Conservation (phyloP, 805 yeast species). For the Yueomyces sinensis region DNA sequence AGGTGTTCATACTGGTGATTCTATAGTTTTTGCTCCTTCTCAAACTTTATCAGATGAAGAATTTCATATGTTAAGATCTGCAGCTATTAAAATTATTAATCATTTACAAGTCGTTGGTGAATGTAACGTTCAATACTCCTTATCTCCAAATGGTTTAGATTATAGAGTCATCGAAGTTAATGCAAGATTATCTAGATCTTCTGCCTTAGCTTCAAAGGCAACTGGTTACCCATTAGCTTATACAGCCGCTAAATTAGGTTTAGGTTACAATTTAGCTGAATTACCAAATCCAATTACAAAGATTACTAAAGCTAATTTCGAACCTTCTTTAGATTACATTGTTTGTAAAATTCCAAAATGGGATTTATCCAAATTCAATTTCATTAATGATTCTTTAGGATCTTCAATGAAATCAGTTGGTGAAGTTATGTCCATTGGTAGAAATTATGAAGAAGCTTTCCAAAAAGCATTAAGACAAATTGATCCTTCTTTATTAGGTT, state of each 20-base stretch:
- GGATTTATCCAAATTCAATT: slow-evolving; percentile 93
- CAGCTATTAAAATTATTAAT: slow-evolving; percentile 94
- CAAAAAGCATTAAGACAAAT: slow-evolving; percentile 96
- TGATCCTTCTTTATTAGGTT: slow-evolving; percentile 81
- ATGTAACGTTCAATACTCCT: slow-evolving; percentile 94
- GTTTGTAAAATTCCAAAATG: slow-evolving; percentile 97
- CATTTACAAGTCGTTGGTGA: slow-evolving; percentile 98
- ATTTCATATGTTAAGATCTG: slow-evolving; percentile 93
- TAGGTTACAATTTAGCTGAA: slow-evolving; percentile 90
- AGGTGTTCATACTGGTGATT: slow-evolving; percentile 98
- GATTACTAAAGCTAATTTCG: slow-evolving; percentile 91
- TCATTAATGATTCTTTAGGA: slow-evolving; percentile 86
- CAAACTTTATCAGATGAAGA: slow-evolving; percentile 96
- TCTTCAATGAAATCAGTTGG: slow-evolving; percentile 98
- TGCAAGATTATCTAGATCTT: slow-evolving; percentile 92
- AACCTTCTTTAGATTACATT: slow-evolving; percentile 92
- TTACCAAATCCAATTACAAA: slow-evolving; percentile 93
- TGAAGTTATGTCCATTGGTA: slow-evolving; percentile 98
- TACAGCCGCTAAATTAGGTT: slow-evolving; percentile 94
- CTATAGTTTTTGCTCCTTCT: slow-evolving; percentile 97
- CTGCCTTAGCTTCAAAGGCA: slow-evolving; percentile 96
- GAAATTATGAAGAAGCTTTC: slow-evolving; percentile 94
- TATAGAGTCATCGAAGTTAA: slow-evolving; percentile 95
- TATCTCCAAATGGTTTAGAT: slow-evolving; percentile 91
- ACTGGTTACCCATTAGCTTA: slow-evolving; percentile 98